Evolutionary conservation across 305 asterid genomes (phyloP), one percentile per base, ranked within the genome.

Genomic region (Fraxinus platypoda): DNA sequence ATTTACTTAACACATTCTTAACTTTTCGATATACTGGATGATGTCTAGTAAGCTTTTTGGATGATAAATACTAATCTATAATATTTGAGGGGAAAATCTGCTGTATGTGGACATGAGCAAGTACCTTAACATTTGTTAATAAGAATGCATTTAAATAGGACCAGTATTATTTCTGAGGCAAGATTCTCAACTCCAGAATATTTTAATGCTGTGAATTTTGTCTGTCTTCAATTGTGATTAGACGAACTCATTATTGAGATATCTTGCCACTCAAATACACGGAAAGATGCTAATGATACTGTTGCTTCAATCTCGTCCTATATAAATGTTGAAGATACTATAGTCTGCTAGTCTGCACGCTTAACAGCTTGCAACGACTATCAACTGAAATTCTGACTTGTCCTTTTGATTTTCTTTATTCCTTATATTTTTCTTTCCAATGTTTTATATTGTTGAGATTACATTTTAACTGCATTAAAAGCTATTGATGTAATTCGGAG

Each of bases 131-230:
- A 46, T 33, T 28, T 30, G 30, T 31, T 73, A 80, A 73, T 19
- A 7, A 30, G 1, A 12, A 19, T 19, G 23, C 3, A 12, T 23
- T 34, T 7, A 31, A 59, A n/a, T 33, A 11, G 54, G 19, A n/a
- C 57, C 26, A 78, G 75, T 59, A 78, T 34, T 78, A 71, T 78
- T 78, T 57, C 74, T 59, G 74, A 62, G 31, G 35, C 31, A 34
- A 59, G 28, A 19, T 28, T 26, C 70, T 62, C 71, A 62, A 3
- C 31, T 62, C 26, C 33, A 21, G 31, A 62, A 62, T 21, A 62
- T 8, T 23, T 62, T 5, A 54, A 54, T 23, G 71, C 33, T 62
- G 71, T 62, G 12, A 8, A 8, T 23, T 62, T 54, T 54, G 30
- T 62, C 71, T 6, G 17, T 62, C 26, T 62, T 62, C 31, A 21